phyloP scores from a whole-genome alignment of 1,284 basidiomycete species.

The Limonomyces culmigenus region DNA sequence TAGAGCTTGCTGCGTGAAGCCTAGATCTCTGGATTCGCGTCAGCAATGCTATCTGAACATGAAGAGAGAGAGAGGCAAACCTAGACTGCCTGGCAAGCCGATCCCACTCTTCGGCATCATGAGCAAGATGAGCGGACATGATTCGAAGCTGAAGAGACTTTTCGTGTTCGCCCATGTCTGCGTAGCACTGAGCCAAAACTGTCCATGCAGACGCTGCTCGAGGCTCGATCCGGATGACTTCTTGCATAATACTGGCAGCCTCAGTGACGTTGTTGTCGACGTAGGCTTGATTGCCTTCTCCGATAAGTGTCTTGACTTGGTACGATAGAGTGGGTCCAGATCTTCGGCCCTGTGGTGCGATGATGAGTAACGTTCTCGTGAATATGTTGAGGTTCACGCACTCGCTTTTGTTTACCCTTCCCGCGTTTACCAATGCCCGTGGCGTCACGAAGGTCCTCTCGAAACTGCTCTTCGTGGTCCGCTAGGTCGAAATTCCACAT shows the following conservation, averaged over 20 bases:
- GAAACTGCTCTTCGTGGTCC: slow-evolving; percentile 48
- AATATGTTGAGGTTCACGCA: slow-evolving; percentile 10
- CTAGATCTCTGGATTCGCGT: slow-evolving; percentile 31
- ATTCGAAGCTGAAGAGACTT: slow-evolving; percentile 75
- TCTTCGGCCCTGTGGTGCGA: slow-evolving; percentile 21
- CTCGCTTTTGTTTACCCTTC: slow-evolving; percentile 23
- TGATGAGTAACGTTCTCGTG: slow-evolving; percentile 1
- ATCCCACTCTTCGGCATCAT: slow-evolving; percentile 81
- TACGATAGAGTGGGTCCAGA: slow-evolving; percentile 50
- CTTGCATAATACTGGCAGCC: slow-evolving; percentile 70
- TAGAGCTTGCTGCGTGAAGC: slow-evolving; percentile 70
- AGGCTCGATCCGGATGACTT: slow-evolving; percentile 89
- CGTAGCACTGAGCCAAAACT: slow-evolving; percentile 69
- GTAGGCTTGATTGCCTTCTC: slow-evolving; percentile 80
- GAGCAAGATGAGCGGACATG: slow-evolving; percentile 78
- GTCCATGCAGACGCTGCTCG: slow-evolving; percentile 75
- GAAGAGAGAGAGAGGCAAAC: slow-evolving; percentile 20
- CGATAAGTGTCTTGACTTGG: slow-evolving; percentile 69
- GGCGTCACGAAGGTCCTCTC: slow-evolving; percentile 51
- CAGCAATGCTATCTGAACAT: neutral
- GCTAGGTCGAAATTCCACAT: slow-evolving; percentile 56
- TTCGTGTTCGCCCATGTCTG: slow-evolving; percentile 47
- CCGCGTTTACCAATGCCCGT: slow-evolving; percentile 42
- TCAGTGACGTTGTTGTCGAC: slow-evolving; percentile 52
- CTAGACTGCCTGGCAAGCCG: slow-evolving; percentile 60